Conservation (phyloP, 106 monocot genomes). For the Cymbidium sinense region DNA sequence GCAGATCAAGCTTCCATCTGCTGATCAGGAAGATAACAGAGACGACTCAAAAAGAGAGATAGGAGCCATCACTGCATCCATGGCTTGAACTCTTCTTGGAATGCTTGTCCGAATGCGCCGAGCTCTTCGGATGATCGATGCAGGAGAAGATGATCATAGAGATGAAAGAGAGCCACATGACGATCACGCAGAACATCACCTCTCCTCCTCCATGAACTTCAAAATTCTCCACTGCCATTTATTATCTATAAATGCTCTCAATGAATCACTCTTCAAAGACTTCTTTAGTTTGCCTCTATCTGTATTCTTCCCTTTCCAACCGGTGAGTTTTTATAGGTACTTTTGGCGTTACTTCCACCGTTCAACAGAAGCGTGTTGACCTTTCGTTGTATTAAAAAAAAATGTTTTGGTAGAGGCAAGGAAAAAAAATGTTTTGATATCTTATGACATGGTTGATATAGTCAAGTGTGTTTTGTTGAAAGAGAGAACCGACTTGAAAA, state of each 20-base stretch:
- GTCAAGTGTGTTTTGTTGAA: too few species aligned
- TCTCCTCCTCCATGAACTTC: slow-evolving; percentile 10
- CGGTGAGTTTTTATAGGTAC: not conserved
- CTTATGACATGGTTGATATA: too few species aligned
- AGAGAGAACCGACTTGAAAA: too few species aligned
- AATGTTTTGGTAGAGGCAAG: too few species aligned
- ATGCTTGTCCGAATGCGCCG: not conserved
- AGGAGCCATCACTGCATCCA: not conserved
- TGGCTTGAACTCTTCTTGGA: not conserved
- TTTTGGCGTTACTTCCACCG: not conserved
- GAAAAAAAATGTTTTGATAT: too few species aligned
- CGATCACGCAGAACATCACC: slow-evolving; percentile 16
- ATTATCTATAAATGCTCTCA: not conserved
- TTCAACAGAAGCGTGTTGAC: not conserved
- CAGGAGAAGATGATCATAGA: slow-evolving; percentile 17
- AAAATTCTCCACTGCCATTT: not conserved
- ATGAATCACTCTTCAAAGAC: too few species aligned
- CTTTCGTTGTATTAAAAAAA: not conserved
- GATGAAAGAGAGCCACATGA: slow-evolving; percentile 19
- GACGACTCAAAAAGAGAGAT: slow-evolving; percentile 6
- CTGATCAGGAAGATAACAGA: not conserved
- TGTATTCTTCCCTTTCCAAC: not conserved
- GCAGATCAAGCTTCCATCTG: not conserved
- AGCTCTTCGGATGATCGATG: not conserved
- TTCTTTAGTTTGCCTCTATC: too few species aligned